Evolutionary conservation across 768 basidiomycete species (phyloP), one percentile per base, ranked within the genome.

Genomic region (Amanita fuliginea): DNA sequence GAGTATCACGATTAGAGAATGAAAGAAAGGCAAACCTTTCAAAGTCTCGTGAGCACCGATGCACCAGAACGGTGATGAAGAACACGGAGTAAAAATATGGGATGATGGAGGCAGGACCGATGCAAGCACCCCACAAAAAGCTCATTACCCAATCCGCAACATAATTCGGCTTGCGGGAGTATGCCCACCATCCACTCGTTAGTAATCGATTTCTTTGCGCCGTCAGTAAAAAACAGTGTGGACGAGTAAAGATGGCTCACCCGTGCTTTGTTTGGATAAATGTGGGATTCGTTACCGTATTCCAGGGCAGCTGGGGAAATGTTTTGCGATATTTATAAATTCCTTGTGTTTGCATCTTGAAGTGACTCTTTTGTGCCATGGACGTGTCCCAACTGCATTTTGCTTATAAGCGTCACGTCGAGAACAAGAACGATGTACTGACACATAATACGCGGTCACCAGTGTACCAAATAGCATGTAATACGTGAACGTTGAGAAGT

Each of bases 31-130:
- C 75, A 47, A 52, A 88, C 74, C 94, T 76, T 64, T 94, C 95
- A 64, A 98, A 96, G 74, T 99, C 96, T 47, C 96, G 82, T 0
- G 84, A 78, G 58, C 85, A 88, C 32, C 96, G 81, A 60, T 98
- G 96, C 35, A 91, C 73, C 48, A 99, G 80, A 18, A 98, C 94
- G 40, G 77, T 77, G 60, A 95, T 83, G 74, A 98, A 98, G 77
- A 98, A 99, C 44, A 92, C 73, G 10, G 91, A 91, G 68, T 98
- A 98, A 69, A 90, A 99, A 70, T 94, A 94, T 0, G 93, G 93
- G 61, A 98, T 95, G 43, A 84, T 76, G 26, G 83, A 82, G 13
- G 81, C 75, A 3, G 76, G 68, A 21, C 89, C 87, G 43, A 88
- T 78, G 62, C 83, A 68, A 42, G 81, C 80, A 48, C 89, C 90